phyloP scores from a whole-genome alignment of 2,329 filamentous ascomycete genomes.

The Lachnellula willkommii region DNA sequence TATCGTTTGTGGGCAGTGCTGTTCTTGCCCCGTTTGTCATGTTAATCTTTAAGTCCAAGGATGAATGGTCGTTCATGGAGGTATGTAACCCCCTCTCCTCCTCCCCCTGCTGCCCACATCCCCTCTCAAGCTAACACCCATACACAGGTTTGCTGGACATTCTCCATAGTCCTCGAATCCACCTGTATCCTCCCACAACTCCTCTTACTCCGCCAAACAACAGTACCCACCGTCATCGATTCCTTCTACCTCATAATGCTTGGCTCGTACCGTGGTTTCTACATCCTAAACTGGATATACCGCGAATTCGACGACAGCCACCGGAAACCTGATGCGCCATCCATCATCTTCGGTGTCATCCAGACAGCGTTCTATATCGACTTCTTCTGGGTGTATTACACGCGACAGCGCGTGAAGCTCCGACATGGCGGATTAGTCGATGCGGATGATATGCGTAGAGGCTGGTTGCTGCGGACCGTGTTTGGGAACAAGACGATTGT shows the following conservation, averaged over 20 bases:
- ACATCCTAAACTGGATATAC: slow-evolving; percentile 86
- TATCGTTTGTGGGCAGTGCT: slow-evolving; percentile 60
- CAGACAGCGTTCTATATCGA: slow-evolving; percentile 89
- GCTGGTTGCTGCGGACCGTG: slow-evolving; percentile 76
- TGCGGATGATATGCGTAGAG: slow-evolving; percentile 77
- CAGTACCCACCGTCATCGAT: slow-evolving; percentile 90
- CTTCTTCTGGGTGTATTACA: slow-evolving; percentile 97
- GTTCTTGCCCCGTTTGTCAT: slow-evolving; percentile 67
- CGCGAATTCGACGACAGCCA: slow-evolving; percentile 57
- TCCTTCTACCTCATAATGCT: slow-evolving; percentile 91
- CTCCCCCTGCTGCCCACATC: neutral
- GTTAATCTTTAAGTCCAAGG: slow-evolving; percentile 55
- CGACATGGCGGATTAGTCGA: slow-evolving; percentile 84
- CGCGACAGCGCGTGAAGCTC: slow-evolving; percentile 88
- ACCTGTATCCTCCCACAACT: slow-evolving; percentile 88
- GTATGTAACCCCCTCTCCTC: slow-evolving; percentile 35
- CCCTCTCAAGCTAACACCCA: neutral
- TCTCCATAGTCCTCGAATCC: slow-evolving; percentile 88
- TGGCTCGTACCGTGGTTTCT: slow-evolving; percentile 81
- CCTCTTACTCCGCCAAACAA: slow-evolving; percentile 87
- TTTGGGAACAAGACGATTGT: slow-evolving; percentile 64
- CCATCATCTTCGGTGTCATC: slow-evolving; percentile 79
- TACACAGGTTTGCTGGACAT: slow-evolving; percentile 70
- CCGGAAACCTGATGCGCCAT: slow-evolving; percentile 62
- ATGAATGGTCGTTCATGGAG: slow-evolving; percentile 43